These are phyloP conservation scores for Metschnikowia continentalis DNA, from an alignment of 805 yeast genomes.

Conservation along the genomic window DNA sequence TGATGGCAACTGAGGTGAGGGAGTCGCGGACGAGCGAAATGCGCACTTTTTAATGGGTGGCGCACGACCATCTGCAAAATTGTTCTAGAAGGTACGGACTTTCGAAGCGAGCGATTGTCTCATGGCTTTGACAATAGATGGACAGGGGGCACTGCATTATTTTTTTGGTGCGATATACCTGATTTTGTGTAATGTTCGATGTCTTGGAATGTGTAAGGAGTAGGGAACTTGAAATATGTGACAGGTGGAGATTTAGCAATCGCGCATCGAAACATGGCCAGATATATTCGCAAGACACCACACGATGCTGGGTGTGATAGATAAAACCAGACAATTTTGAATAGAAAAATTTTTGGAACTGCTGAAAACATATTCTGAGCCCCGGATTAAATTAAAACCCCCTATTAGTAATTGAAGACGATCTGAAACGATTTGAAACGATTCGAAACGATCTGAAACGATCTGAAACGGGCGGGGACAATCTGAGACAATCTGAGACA, in stretches of 20 bases:
- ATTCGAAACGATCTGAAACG: too few species aligned
- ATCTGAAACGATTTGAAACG: too few species aligned
- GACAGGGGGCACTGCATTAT: too few species aligned
- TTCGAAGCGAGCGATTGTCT: neutral
- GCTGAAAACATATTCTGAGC: too few species aligned
- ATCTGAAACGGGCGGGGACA: too few species aligned
- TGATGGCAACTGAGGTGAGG: slow-evolving; percentile 8
- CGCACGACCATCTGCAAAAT: slow-evolving; percentile 2
- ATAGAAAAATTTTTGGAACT: too few species aligned
- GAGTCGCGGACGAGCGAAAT: slow-evolving; percentile 3
- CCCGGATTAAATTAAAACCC: too few species aligned
- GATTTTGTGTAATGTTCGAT: neutral
- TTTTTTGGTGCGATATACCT: too few species aligned
- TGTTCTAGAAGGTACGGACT: slow-evolving; percentile 1
- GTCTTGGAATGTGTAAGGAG: neutral
- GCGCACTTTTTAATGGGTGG: slow-evolving; percentile 2
- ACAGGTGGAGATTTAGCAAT: neutral
- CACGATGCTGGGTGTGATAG: too few species aligned
- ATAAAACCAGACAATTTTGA: too few species aligned
- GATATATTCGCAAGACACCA: neutral
- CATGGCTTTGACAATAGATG: neutral
- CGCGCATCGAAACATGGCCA: neutral
- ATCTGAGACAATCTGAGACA: too few species aligned
- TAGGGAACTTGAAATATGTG: neutral
- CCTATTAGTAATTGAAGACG: too few species aligned